Evolutionary conservation across 1,284 basidiomycete genomes (phyloP).

Genomic region (Cystobasidiaceae sp.): DNA sequence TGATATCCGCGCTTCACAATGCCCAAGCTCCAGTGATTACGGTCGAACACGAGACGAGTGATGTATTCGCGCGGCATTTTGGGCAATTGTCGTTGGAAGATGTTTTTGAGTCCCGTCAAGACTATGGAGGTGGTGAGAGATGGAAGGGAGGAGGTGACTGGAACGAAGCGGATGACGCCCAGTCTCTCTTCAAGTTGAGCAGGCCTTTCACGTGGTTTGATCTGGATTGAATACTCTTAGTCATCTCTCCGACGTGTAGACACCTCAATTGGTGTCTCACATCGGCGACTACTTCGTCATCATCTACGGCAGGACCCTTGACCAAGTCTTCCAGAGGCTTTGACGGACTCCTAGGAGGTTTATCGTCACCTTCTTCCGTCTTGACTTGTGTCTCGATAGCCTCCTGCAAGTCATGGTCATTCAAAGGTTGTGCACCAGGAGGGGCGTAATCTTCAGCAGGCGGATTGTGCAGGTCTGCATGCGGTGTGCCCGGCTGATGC

Average conservation of each 20-base stretch:
- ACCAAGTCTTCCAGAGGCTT: conserved; percentile 20
- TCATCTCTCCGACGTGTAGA: no score
- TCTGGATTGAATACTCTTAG: no score
- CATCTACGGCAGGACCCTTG: conserved; percentile 16
- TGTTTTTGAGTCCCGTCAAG: conserved; percentile 87
- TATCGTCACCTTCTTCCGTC: conserved; percentile 25
- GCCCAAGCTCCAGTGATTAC: conserved; percentile 83
- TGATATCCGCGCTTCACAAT: conserved; percentile 94
- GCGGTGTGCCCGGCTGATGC: conserved; percentile 28
- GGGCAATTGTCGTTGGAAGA: conserved; percentile 95
- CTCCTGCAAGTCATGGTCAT: conserved; percentile 23
- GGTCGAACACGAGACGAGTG: conserved; percentile 87
- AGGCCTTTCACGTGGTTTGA: conserved; percentile 51
- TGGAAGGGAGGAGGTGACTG: conserved; percentile 73
- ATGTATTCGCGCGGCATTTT: conserved; percentile 99
- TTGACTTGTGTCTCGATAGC: conserved; percentile 21
- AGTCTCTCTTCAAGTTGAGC: conserved; percentile 76
- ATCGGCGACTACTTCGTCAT: conserved; percentile 7
- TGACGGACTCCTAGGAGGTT: not conserved
- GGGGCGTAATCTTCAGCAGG: conserved; percentile 3
- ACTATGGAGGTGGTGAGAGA: conserved; percentile 65
- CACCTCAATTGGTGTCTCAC: not conserved
- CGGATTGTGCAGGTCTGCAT: conserved; percentile 26
- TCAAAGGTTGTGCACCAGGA: conserved; percentile 1
- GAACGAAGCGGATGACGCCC: conserved; percentile 75